Evolutionary conservation across 73 alveolate genomes (phyloP).

Genomic region (Diophrys sp.): DNA sequence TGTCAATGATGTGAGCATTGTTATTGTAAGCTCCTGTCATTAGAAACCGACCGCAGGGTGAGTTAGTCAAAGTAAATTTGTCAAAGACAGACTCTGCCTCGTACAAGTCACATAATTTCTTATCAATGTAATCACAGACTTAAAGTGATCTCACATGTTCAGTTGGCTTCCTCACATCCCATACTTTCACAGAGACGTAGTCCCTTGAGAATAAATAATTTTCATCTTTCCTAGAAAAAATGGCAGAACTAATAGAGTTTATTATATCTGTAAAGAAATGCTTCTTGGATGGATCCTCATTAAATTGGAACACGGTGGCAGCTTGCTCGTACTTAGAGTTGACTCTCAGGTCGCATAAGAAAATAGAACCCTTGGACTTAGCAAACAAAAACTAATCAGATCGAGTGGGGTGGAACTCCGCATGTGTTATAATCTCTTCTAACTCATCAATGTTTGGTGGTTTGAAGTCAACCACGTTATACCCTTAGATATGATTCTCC

Average conservation of each 20-base stretch:
- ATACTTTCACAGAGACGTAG: constrained; percentile 67
- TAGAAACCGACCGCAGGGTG: constrained; percentile 31
- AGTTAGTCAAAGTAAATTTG: constrained; percentile 42
- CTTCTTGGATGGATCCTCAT: constrained; percentile 77
- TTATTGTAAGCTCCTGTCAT: constrained; percentile 50
- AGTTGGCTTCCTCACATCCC: constrained; percentile 76
- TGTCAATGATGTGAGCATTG: constrained; percentile 46
- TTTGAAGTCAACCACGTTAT: constrained; percentile 28
- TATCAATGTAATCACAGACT: constrained; percentile 68
- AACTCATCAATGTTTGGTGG: constrained; percentile 51
- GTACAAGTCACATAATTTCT: constrained; percentile 71
- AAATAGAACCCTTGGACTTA: constrained; percentile 40
- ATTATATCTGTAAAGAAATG: constrained; percentile 81
- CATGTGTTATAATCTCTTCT: constrained; percentile 51
- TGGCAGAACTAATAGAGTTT: constrained; percentile 66
- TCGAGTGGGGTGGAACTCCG: constrained; percentile 46
- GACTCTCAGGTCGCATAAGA: constrained; percentile 53
- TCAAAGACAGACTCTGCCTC: constrained; percentile 75
- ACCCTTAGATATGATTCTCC: neutral
- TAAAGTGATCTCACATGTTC: constrained; percentile 57
- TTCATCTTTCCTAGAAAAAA: constrained; percentile 61
- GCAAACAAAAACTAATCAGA: constrained; percentile 41
- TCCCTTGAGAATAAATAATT: constrained; percentile 66
- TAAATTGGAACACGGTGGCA: constrained; percentile 48
- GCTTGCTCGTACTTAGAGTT: constrained; percentile 36